A percentile compares a stretch with the other conserved stretches of the same genome.
Evolutionary conservation across 2,329 filamentous ascomycete genomes (phyloP).

Genomic region (Alternaria novae-zelandiae): DNA sequence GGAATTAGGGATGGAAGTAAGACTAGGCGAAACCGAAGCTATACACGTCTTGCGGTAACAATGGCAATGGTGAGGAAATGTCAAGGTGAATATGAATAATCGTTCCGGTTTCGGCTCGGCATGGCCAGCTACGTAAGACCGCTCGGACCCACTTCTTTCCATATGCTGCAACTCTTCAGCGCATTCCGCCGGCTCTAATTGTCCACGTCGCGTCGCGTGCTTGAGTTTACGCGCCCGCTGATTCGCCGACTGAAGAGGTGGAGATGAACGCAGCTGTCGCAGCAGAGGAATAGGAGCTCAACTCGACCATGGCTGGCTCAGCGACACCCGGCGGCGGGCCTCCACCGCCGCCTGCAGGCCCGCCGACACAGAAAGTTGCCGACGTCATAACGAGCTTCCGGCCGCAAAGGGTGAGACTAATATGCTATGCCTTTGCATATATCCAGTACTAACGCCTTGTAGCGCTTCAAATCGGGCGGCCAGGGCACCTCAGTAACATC

Average conservation of each 20-base stretch:
- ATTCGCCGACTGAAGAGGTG: conserved; percentile 4
- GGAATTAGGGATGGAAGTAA: background rate
- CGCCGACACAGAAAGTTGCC: conserved; percentile 65
- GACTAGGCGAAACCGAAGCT: background rate
- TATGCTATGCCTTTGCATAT: background rate
- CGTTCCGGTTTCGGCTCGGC: conserved; percentile 19
- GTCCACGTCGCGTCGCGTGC: conserved; percentile 11
- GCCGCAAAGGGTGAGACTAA: conserved; percentile 72
- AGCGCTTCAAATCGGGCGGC: conserved; percentile 55
- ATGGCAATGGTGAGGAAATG: conserved; percentile 7
- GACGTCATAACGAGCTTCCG: conserved; percentile 80
- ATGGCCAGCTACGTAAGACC: background rate
- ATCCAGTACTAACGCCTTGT: conserved; percentile 13
- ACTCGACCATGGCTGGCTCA: conserved; percentile 41
- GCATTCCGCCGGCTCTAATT: conserved; percentile 21
- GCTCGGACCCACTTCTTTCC: conserved; percentile 6
- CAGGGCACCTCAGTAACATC: conserved; percentile 76
- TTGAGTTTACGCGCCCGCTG: background rate
- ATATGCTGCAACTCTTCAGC: conserved; percentile 3
- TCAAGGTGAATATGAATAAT: conserved; percentile 19
- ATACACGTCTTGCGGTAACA: background rate
- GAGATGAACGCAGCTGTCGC: conserved; percentile 9
- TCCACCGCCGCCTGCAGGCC: conserved; percentile 41
- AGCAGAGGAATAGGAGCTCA: conserved; percentile 7
- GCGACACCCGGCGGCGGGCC: conserved; percentile 37